phyloP scores from a whole-genome alignment of 1,139 yeast species.

The Kurtzmaniella natalensis region DNA sequence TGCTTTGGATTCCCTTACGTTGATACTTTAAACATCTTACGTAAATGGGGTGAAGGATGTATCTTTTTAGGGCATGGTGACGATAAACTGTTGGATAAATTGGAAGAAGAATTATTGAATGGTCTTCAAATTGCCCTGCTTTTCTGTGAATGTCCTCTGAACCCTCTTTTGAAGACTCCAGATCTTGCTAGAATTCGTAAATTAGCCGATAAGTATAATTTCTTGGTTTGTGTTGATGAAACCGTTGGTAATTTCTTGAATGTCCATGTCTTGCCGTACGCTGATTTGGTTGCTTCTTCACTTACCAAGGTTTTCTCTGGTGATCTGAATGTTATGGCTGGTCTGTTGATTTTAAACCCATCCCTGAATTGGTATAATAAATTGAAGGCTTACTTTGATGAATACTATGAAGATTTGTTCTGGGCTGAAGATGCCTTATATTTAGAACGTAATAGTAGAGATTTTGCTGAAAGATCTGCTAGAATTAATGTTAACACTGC shows the following conservation, averaged over 20 bases:
- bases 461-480: conserved; percentile 65
- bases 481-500: conserved; percentile 67
- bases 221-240: conserved; percentile 85
- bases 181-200: conserved; percentile 58
- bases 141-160: conserved; percentile 92
- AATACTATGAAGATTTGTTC: conserved; percentile 63
- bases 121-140: conserved; percentile 67
- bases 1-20: conserved; percentile 95
- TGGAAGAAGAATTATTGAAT: conserved; percentile 54
- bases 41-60: conserved; percentile 86
- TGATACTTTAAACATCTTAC: conserved; percentile 80
- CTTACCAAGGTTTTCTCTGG: conserved; percentile 92
- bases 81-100: conserved; percentile 59
- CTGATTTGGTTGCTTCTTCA: conserved; percentile 83
- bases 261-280: conserved; percentile 73
- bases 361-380: conserved; percentile 46
- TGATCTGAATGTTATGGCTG: conserved; percentile 94
- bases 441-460: conserved; percentile 89
- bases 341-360: conserved; percentile 78
- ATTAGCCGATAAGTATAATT: conserved; percentile 65
- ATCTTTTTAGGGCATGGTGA: conserved; percentile 85
- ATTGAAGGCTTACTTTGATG: conserved; percentile 51
- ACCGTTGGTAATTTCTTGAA: conserved; percentile 90
- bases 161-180: conserved; percentile 84
- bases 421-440: conserved; percentile 96